Conservation (phyloP, 2,329 filamentous ascomycete genomes). For the Alternaria sp. region DNA sequence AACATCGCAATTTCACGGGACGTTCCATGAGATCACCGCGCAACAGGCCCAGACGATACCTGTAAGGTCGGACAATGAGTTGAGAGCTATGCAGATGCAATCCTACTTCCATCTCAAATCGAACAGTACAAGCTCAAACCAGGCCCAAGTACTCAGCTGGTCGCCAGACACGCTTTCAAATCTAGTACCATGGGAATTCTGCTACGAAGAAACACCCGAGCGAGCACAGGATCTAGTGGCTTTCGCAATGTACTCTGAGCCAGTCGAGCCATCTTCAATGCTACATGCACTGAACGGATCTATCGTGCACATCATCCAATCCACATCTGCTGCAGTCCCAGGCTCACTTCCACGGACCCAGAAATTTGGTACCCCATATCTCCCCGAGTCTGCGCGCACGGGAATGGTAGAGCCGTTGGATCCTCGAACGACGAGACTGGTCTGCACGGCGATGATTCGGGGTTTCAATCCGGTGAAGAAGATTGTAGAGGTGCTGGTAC, state of each 20-base stretch:
- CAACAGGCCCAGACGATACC: slow-evolving; percentile 46
- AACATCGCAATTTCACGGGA: slow-evolving; percentile 42
- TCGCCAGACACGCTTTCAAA: slow-evolving; percentile 62
- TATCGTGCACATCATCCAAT: slow-evolving; percentile 69
- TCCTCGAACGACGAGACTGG: slow-evolving; percentile 63
- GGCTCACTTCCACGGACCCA: slow-evolving; percentile 49
- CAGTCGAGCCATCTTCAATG: slow-evolving; percentile 64
- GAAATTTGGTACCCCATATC: slow-evolving; percentile 66
- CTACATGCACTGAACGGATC: slow-evolving; percentile 72
- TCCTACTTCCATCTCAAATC: slow-evolving; percentile 71
- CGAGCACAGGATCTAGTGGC: slow-evolving; percentile 63
- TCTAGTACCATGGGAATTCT: slow-evolving; percentile 66
- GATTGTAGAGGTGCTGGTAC: slow-evolving; percentile 70
- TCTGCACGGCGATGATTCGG: slow-evolving; percentile 73
- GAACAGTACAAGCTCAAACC: slow-evolving; percentile 10
- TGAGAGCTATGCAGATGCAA: slow-evolving; percentile 78
- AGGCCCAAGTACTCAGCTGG: slow-evolving; percentile 53
- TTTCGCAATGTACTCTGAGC: slow-evolving; percentile 71
- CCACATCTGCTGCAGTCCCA: slow-evolving; percentile 57
- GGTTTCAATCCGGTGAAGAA: slow-evolving; percentile 66
- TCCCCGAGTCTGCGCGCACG: slow-evolving; percentile 57
- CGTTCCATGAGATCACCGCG: slow-evolving; percentile 64
- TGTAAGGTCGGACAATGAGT: slow-evolving; percentile 67
- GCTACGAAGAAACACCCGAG: slow-evolving; percentile 59
- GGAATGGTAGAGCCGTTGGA: slow-evolving; percentile 59